phyloP scores from a whole-genome alignment of 2,329 filamentous ascomycete genomes.

The Biscogniauxia mediterranea region DNA sequence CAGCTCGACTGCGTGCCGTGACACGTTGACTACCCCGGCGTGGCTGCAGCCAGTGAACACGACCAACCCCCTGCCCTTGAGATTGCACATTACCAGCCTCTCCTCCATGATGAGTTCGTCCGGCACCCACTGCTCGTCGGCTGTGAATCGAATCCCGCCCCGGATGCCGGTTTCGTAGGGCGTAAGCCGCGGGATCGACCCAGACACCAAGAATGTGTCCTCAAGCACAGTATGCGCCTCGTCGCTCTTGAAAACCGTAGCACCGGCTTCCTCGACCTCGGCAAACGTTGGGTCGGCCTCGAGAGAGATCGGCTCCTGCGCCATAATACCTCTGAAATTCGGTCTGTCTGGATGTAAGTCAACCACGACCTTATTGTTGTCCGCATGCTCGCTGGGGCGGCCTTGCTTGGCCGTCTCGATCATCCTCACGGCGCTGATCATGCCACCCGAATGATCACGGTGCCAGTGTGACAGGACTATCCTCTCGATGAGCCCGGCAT shows the following conservation, averaged over 20 bases:
- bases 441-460: slow-evolving; percentile 52
- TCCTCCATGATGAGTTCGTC: slow-evolving; percentile 53
- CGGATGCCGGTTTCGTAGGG: slow-evolving; percentile 49
- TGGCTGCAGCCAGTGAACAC: slow-evolving; percentile 57
- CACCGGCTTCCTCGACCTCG: slow-evolving; percentile 45
- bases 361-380: slow-evolving; percentile 34
- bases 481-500: slow-evolving; percentile 43
- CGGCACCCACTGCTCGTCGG: slow-evolving; percentile 42
- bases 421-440: slow-evolving; percentile 47
- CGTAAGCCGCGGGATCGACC: slow-evolving; percentile 49
- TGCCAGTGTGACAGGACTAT: slow-evolving; percentile 55
- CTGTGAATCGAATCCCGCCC: slow-evolving; percentile 32
- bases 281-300: slow-evolving; percentile 52
- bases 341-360: slow-evolving; percentile 54
- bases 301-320: slow-evolving; percentile 44
- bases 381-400: slow-evolving; percentile 10
- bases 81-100: slow-evolving; percentile 50
- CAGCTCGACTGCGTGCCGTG: slow-evolving; percentile 43
- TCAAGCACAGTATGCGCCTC: slow-evolving; percentile 46
- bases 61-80: slow-evolving; percentile 52
- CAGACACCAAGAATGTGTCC: slow-evolving; percentile 51
- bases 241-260: slow-evolving; percentile 35
- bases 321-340: slow-evolving; percentile 46
- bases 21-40: slow-evolving; percentile 52
- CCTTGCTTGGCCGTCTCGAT: slow-evolving; percentile 41